Conservation (phyloP, 805 yeast genomes). For the Ogataea henricii region DNA sequence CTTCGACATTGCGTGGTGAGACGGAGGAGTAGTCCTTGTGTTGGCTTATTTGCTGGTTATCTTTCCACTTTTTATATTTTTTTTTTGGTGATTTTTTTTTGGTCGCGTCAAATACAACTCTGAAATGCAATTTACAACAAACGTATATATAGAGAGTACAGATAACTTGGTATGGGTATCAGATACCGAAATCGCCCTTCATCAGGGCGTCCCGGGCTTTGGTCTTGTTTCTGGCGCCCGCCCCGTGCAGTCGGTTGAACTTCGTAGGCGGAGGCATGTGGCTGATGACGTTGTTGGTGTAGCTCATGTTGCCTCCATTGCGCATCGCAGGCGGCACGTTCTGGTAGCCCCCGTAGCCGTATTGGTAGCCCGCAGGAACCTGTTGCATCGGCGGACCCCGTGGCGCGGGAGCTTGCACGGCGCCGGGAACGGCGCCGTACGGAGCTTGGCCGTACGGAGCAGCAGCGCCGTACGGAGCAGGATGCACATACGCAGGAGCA, state of each 20-base stretch:
- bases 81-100: not conserved
- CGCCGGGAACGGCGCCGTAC: no score
- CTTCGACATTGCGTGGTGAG: conserved; percentile 11
- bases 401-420: not conserved
- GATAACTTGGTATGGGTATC: conserved; percentile 3
- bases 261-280: conserved; percentile 48
- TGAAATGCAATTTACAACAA: conserved; percentile 2
- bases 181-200: conserved; percentile 71
- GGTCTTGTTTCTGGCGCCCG: conserved; percentile 47
- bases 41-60: no score
- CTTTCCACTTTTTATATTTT: no score
- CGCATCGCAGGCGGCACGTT: not conserved
- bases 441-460: conserved; percentile 1
- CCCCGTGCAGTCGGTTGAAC: conserved; percentile 50
- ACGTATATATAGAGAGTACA: not conserved
- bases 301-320: conserved; percentile 4
- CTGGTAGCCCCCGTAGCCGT: conserved; percentile 4
- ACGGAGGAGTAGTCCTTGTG: no score
- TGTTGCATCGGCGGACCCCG: not conserved
- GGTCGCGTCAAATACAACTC: not conserved
- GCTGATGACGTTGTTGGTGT: conserved; percentile 20
- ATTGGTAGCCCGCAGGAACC: conserved; percentile 5
- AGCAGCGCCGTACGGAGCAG: not conserved
- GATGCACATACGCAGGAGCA: not conserved
- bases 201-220: conserved; percentile 63